phyloP scores from a whole-genome alignment of 2,329 filamentous ascomycete species.

The Exophiala lecanii-corni region DNA sequence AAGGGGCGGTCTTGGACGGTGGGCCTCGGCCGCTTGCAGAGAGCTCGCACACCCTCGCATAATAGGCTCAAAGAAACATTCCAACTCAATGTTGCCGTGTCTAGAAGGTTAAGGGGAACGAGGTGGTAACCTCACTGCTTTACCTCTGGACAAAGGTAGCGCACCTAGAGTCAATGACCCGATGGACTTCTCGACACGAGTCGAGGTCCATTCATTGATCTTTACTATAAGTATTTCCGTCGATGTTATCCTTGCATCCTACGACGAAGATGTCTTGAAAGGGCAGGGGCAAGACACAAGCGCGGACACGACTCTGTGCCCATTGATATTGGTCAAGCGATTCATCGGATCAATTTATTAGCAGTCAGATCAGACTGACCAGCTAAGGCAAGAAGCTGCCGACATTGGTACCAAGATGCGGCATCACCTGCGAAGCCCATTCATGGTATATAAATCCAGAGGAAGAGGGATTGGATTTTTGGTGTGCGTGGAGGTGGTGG shows the following conservation, averaged over 20 bases:
- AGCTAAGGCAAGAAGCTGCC: not conserved
- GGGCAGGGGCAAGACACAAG: slow-evolving; percentile 8
- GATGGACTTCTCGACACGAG: slow-evolving; percentile 13
- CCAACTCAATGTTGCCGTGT: not conserved
- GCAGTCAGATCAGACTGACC: slow-evolving; percentile 1
- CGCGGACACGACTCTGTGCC: slow-evolving; percentile 16
- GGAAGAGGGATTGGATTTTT: too few species aligned
- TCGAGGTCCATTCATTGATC: slow-evolving; percentile 11
- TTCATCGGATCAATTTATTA: slow-evolving; percentile 29
- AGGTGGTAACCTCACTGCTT: not conserved
- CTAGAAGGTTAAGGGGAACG: not conserved
- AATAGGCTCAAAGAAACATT: slow-evolving; percentile 3
- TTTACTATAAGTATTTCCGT: slow-evolving; percentile 34
- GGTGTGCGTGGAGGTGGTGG: too few species aligned
- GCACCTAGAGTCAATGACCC: too few species aligned
- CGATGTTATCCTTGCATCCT: slow-evolving; percentile 29
- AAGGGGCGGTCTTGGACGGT: slow-evolving; percentile 33
- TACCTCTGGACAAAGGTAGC: not conserved
- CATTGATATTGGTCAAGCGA: slow-evolving; percentile 29
- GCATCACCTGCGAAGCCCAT: slow-evolving; percentile 2
- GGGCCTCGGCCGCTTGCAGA: slow-evolving; percentile 21
- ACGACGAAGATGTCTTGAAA: slow-evolving; percentile 23
- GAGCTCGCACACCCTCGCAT: slow-evolving; percentile 23
- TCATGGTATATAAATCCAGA: slow-evolving; percentile 73
- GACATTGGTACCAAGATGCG: not conserved